These are phyloP conservation scores for Dactylellina haptotyla DNA, from an alignment of 2,329 filamentous ascomycete genomes.

Conservation along the genomic window DNA sequence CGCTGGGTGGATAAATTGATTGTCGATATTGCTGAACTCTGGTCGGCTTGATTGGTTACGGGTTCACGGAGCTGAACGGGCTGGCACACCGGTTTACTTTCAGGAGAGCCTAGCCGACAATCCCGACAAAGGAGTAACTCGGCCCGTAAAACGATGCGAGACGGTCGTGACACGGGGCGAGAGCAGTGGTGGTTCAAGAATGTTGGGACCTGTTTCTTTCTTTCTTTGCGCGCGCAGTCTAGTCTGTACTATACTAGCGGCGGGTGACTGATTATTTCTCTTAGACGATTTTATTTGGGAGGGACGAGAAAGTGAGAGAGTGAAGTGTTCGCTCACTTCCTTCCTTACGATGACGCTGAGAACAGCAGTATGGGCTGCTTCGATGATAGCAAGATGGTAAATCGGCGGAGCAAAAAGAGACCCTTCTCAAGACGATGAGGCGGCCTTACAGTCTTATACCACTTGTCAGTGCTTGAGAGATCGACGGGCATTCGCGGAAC, in stretches of 20 bases:
- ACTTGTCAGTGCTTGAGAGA: slow-evolving; percentile 45
- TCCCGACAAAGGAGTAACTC: slow-evolving; percentile 44
- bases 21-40: slow-evolving; percentile 14
- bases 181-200: slow-evolving; percentile 5
- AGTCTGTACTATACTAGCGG: neutral
- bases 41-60: slow-evolving; percentile 54
- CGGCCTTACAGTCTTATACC: slow-evolving; percentile 54
- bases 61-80: slow-evolving; percentile 45
- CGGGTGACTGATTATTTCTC: neutral
- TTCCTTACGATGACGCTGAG: neutral
- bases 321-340: neutral
- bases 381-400: slow-evolving; percentile 40
- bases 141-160: slow-evolving; percentile 52
- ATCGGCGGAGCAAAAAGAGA: slow-evolving; percentile 42
- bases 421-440: slow-evolving; percentile 28
- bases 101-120: slow-evolving; percentile 46
- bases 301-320: slow-evolving; percentile 9
- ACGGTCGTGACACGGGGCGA: slow-evolving; percentile 35
- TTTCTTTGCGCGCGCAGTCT: slow-evolving; percentile 2
- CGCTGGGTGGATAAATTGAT: slow-evolving; percentile 18
- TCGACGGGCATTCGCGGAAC: slow-evolving; percentile 50
- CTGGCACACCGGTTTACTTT: slow-evolving; percentile 28
- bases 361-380: slow-evolving; percentile 49
- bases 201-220: slow-evolving; percentile 15
- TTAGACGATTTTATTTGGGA: slow-evolving; percentile 16